Evolutionary conservation across 2,329 filamentous ascomycete genomes (phyloP).

Genomic region (Fusarium siculi): DNA sequence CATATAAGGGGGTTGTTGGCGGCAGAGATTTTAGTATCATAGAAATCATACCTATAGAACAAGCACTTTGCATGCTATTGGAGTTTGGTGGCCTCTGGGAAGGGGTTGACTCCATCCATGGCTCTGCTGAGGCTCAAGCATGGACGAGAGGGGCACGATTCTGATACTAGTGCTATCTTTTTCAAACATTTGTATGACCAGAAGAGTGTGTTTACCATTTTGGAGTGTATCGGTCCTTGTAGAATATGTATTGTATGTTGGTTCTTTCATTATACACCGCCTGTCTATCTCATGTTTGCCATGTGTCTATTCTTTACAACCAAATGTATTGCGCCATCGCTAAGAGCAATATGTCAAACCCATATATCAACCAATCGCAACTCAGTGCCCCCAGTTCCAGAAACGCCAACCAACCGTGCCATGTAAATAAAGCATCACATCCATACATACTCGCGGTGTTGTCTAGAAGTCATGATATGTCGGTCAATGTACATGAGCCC

Average conservation of each 20-base stretch:
- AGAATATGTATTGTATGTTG: background rate
- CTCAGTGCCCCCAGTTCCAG: constrained; percentile 14
- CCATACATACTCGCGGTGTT: constrained; percentile 4
- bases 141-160: background rate
- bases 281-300: constrained; percentile 18
- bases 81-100: background rate
- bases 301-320: constrained; percentile 12
- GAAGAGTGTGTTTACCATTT: background rate
- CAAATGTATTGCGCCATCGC: constrained; percentile 30
- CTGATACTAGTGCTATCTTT: background rate
- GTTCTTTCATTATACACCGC: constrained; percentile 7
- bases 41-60: constrained; percentile 38
- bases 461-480: background rate
- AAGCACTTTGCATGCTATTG: constrained; percentile 2
- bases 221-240: background rate
- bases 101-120: background rate
- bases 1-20: constrained; percentile 25
- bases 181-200: background rate
- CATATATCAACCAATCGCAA: background rate
- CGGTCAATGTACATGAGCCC: background rate
- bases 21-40: constrained; percentile 29
- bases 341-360: constrained; percentile 12
- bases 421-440: constrained; percentile 15
- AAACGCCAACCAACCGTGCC: constrained; percentile 23
- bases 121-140: background rate